phyloP scores from a whole-genome alignment of 805 yeast species.

The Yarrowia porcina region DNA sequence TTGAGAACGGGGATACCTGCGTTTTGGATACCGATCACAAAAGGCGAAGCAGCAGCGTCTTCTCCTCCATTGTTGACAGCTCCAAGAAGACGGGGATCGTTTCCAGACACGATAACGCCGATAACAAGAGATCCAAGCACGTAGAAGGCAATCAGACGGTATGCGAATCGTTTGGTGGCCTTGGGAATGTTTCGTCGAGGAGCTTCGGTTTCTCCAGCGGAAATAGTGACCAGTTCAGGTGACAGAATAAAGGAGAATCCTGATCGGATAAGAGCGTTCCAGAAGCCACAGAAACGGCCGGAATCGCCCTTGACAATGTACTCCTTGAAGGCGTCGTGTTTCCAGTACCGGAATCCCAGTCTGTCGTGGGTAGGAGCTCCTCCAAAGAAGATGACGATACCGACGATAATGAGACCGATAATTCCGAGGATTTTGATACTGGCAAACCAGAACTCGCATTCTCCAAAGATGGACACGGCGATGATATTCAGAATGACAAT shows the following conservation, averaged over 20 bases:
- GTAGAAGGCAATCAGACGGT: conserved; percentile 66
- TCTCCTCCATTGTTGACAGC: conserved; percentile 48
- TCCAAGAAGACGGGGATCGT: conserved; percentile 50
- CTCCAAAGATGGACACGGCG: conserved; percentile 50
- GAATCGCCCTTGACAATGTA: conserved; percentile 52
- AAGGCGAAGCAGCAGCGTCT: conserved; percentile 64
- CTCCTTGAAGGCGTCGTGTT: conserved; percentile 46
- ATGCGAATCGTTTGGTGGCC: conserved; percentile 71
- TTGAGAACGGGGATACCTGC: conserved; percentile 54
- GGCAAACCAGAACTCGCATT: conserved; percentile 64
- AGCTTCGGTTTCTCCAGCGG: conserved; percentile 78
- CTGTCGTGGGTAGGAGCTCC: conserved; percentile 51
- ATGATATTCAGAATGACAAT: conserved; percentile 46
- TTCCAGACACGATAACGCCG: conserved; percentile 69
- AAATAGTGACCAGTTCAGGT: conserved; percentile 75
- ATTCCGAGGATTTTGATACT: conserved; percentile 59
- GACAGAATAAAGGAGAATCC: conserved; percentile 79
- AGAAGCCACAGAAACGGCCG: conserved; percentile 60
- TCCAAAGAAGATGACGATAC: conserved; percentile 53
- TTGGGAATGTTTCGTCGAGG: conserved; percentile 75
- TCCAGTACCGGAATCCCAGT: conserved; percentile 55
- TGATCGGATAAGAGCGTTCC: conserved; percentile 63
- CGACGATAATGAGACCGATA: conserved; percentile 61
- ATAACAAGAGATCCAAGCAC: conserved; percentile 65
- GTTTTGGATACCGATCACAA: conserved; percentile 54